These are phyloP conservation scores for Dryas octopetala DNA, from an alignment of 306 rosid genomes.

Conservation along the genomic window DNA sequence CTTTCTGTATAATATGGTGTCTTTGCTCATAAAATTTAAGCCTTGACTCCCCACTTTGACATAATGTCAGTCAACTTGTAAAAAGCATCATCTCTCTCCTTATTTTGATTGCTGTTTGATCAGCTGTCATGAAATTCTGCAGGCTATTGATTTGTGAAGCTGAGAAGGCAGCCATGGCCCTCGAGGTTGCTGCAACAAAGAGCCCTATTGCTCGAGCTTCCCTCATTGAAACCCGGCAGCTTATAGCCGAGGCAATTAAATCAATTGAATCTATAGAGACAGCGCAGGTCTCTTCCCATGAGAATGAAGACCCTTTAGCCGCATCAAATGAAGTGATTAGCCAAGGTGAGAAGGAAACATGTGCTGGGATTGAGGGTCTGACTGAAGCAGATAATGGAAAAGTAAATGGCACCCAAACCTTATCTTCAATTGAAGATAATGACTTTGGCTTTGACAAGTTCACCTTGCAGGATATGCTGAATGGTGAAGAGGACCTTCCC, in stretches of 20 bases:
- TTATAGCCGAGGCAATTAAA: conserved; percentile 88
- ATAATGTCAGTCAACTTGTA: neutral
- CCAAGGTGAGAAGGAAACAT: conserved; percentile 23
- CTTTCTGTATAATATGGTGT: neutral
- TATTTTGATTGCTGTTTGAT: conserved; percentile 3
- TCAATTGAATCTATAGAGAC: conserved; percentile 66
- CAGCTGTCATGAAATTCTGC: conserved; percentile 26
- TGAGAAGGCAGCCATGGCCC: conserved; percentile 88
- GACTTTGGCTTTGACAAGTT: conserved; percentile 42
- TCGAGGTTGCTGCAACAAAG: conserved; percentile 77
- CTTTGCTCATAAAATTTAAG: neutral
- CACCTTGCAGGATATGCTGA: conserved; percentile 42
- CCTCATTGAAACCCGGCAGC: conserved; percentile 75
- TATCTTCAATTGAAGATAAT: conserved; percentile 30
- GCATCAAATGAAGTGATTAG: conserved; percentile 30
- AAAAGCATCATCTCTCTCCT: neutral
- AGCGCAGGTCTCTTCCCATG: conserved; percentile 29
- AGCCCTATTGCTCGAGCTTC: conserved; percentile 84
- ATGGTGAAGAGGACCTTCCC: conserved; percentile 40
- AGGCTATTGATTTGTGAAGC: conserved; percentile 93
- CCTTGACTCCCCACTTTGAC: neutral
- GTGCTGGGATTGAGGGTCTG: conserved; percentile 23
- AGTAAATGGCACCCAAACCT: conserved; percentile 53
- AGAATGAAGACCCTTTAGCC: conserved; percentile 35
- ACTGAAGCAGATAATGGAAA: conserved; percentile 35